These are phyloP conservation scores for Globisporangium iwayamae DNA, from an alignment of 352 stramenopile species.

Conservation along the genomic window DNA sequence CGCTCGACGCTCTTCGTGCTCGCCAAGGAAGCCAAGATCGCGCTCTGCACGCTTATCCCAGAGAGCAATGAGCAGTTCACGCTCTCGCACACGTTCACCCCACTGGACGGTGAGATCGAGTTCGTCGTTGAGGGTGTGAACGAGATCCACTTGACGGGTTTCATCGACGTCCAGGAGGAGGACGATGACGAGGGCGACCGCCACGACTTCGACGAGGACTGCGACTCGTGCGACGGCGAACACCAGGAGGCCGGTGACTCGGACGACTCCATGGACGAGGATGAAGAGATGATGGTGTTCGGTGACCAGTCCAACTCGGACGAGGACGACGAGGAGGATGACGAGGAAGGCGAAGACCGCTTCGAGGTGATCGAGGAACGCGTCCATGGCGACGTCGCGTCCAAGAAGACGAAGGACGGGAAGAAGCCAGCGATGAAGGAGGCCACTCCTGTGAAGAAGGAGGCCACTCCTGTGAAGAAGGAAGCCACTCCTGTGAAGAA, in stretches of 20 bases:
- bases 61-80: conserved; percentile 70
- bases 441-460: conserved; percentile 26
- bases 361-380: conserved; percentile 81
- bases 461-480: conserved; percentile 27
- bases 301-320: conserved; percentile 35
- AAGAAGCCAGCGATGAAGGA: conserved; percentile 24
- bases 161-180: conserved; percentile 76
- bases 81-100: conserved; percentile 74
- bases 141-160: conserved; percentile 75
- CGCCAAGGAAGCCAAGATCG: conserved; percentile 68
- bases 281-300: conserved; percentile 68
- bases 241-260: conserved; percentile 17
- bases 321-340: conserved; percentile 43
- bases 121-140: conserved; percentile 74
- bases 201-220: conserved; percentile 26
- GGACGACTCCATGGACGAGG: conserved; percentile 40
- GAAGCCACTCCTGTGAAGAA: conserved; percentile 22
- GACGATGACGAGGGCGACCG: conserved; percentile 62
- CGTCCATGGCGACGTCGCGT: conserved; percentile 35
- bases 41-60: conserved; percentile 66
- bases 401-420: conserved; percentile 29
- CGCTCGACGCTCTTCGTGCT: conserved; percentile 74
- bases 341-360: conserved; percentile 38
- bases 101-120: conserved; percentile 64
- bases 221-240: conserved; percentile 30